Evolutionary conservation across 495 filamentous ascomycete species (phyloP), one percentile per base, ranked within the genome.

Genomic region (Collariella sp.): DNA sequence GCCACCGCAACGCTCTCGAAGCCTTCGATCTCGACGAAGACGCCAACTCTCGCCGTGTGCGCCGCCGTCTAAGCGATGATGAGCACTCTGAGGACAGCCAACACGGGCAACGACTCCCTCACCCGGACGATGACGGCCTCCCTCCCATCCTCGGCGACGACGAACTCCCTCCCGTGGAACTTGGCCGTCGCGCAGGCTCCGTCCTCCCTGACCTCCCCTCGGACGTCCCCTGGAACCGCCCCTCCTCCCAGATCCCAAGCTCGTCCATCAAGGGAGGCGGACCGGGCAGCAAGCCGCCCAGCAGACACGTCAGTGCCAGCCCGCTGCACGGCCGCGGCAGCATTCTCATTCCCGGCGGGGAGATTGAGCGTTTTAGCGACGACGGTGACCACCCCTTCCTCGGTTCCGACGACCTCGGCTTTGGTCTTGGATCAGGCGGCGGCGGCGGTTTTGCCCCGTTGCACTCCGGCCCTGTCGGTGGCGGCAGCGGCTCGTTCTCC

Each of bases 221-320:
- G 26, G 73, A 73, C 31, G 61, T 64, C 42, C 72, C 74, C 24
- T 77, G 74, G 74, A 76, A 72, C 56, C 71, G 72, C 24, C 62
- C 57, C 11, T 72, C 71, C 16, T 74, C 72, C 3, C 58, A 64
- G 26, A 48, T 74, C 0, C 72, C 62, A 1, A 70, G 71, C 49
- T 76, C 74, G 1, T 69, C 70, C 4, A 42, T 67, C 56, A 70
- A 68, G 36, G 70, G 63, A 16, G 61, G 26, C n/a, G n/a, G n/a
- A n/a, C n/a, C 58, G 23, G 64, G 58, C 56, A 67, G 42, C 64
- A 69, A 55, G 58, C 56, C 47, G 7, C 56, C 57, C 5, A 68
- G 68, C 54, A 60, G 68, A 10, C 61, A 58, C 18, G 57, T 62
- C 46, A 63, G 67, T 33, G 68, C 66, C 10, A 75, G 73, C 54